Evolutionary conservation across 345 rosid species (phyloP).

Genomic region (Isatis tinctoria): DNA sequence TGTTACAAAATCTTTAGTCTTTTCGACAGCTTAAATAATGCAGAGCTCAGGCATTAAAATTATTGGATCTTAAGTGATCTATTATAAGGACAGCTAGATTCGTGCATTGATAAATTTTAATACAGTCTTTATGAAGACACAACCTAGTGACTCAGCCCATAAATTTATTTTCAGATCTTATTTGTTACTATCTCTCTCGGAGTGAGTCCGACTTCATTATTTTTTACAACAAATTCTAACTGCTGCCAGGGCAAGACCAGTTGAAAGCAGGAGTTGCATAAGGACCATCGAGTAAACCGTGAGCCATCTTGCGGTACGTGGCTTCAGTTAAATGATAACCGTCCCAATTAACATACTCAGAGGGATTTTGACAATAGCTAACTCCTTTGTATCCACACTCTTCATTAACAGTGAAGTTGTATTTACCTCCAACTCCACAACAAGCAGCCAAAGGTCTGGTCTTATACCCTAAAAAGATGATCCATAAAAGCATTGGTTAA

Average conservation of each 20-base stretch:
- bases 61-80: background rate
- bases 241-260: constrained; percentile 24
- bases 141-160: background rate
- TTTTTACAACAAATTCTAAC: background rate
- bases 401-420: constrained; percentile 33
- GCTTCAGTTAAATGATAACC: constrained; percentile 42
- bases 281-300: constrained; percentile 26
- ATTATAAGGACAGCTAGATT: background rate
- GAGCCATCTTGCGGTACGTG: constrained; percentile 13
- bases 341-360: constrained; percentile 44
- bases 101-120: background rate
- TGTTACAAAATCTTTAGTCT: background rate
- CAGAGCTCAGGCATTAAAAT: background rate
- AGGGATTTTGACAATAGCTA: constrained; percentile 34
- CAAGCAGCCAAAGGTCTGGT: constrained; percentile 34
- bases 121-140: too few relatives aligned
- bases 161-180: too few relatives aligned
- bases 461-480: constrained; percentile 27
- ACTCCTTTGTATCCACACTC: constrained; percentile 27
- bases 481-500: background rate
- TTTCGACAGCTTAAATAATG: background rate
- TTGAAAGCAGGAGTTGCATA: constrained; percentile 26
- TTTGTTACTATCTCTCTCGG: too few relatives aligned
- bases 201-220: too few relatives aligned
- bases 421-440: constrained; percentile 43